Percentiles rank a stretch among this genome's conserved stretches.
phyloP scores from a whole-genome alignment of 345 rosid genomes.

The Rhodamnia argentea region DNA sequence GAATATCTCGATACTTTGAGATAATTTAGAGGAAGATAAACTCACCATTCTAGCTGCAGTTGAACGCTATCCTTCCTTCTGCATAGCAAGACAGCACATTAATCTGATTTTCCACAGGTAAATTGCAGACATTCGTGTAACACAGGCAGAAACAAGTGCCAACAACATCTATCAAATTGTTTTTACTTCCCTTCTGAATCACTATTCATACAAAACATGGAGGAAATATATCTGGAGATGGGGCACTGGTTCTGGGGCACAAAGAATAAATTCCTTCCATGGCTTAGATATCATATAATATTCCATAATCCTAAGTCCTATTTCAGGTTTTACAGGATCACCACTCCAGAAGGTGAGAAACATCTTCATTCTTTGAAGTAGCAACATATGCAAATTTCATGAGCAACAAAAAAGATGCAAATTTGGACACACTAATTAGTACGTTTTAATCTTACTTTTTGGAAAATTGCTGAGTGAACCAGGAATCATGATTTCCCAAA shows the following conservation, averaged over 20 bases:
- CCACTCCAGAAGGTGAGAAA: not conserved
- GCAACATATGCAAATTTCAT: not conserved
- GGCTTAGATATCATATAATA: not conserved
- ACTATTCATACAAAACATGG: not conserved
- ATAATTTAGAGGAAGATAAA: not conserved
- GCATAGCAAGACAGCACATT: not conserved
- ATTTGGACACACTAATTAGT: not conserved
- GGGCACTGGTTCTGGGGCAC: not conserved
- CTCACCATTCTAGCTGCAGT: constrained; percentile 83
- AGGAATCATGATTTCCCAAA: constrained; percentile 85
- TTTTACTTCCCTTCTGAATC: not conserved
- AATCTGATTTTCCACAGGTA: not conserved
- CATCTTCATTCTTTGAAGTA: not conserved
- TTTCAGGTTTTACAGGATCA: not conserved
- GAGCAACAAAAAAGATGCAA: not conserved
- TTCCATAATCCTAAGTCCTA: not conserved
- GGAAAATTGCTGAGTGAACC: constrained; percentile 54
- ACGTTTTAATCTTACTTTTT: constrained; percentile 26
- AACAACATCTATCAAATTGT: not conserved
- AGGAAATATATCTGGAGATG: not conserved
- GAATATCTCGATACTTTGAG: not conserved
- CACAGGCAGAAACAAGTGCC: not conserved
- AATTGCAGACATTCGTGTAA: not conserved
- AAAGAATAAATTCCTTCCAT: not conserved
- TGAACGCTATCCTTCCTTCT: constrained; percentile 58